phyloP scores from a whole-genome alignment of 2,329 filamentous ascomycete genomes.

The Epichloe amarillans region DNA sequence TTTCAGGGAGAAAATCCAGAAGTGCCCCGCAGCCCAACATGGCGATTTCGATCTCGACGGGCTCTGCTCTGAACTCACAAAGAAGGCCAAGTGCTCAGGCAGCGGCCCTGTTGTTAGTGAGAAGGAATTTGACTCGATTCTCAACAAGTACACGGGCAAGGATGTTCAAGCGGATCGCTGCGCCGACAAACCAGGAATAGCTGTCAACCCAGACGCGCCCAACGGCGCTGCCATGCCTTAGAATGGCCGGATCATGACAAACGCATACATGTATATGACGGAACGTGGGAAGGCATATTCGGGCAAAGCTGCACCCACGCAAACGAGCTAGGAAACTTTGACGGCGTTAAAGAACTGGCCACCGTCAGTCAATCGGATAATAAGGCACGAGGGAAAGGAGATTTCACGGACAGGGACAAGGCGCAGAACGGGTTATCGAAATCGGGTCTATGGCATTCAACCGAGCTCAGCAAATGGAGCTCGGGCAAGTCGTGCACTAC shows the following conservation, averaged over 20 bases:
- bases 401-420: neutral
- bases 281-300: neutral
- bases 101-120: slow-evolving; percentile 80
- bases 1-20: slow-evolving; percentile 75
- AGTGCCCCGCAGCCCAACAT: slow-evolving; percentile 73
- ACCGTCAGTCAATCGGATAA: neutral
- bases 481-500: too few species aligned
- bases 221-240: slow-evolving; percentile 7
- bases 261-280: neutral
- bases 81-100: slow-evolving; percentile 92
- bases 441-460: neutral
- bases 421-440: neutral
- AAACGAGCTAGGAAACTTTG: neutral
- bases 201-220: slow-evolving; percentile 21
- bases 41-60: slow-evolving; percentile 91
- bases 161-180: slow-evolving; percentile 21
- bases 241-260: neutral
- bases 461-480: too few species aligned
- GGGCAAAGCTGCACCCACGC: neutral
- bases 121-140: slow-evolving; percentile 71
- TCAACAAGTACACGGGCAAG: slow-evolving; percentile 49
- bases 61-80: slow-evolving; percentile 81
- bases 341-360: neutral
- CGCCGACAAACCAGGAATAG: slow-evolving; percentile 46
- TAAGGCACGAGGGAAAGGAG: neutral